These are phyloP conservation scores for Stagonosporopsis rhizophila DNA, from an alignment of 2,329 filamentous ascomycete species.

Conservation along the genomic window DNA sequence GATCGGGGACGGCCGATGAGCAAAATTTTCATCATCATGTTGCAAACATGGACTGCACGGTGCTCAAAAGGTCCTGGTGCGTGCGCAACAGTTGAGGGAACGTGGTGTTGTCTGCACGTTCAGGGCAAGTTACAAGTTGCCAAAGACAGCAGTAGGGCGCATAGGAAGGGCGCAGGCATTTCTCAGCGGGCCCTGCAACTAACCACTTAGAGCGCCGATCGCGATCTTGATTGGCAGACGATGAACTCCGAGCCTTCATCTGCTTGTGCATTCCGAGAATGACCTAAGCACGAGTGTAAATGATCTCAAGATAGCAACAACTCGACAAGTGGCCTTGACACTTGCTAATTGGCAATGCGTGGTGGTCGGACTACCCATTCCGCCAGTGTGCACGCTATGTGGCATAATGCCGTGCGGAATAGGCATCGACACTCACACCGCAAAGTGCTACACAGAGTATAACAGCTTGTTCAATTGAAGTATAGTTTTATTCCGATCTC, in stretches of 20 bases:
- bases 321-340: not conserved
- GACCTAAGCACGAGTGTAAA: conserved; percentile 15
- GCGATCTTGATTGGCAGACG: conserved; percentile 12
- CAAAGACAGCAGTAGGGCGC: conserved; percentile 19
- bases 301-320: not conserved
- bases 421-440: not conserved
- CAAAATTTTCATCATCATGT: conserved; percentile 21
- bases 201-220: conserved; percentile 25
- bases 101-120: conserved; percentile 7
- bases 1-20: conserved; percentile 25
- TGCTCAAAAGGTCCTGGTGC: conserved; percentile 3
- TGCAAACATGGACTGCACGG: conserved; percentile 9
- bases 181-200: conserved; percentile 17
- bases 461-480: not conserved
- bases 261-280: conserved; percentile 23
- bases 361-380: not conserved
- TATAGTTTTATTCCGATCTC: not conserved
- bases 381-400: not conserved
- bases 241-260: conserved; percentile 20
- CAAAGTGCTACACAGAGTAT: not conserved
- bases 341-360: not conserved
- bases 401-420: not conserved
- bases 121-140: conserved; percentile 12
- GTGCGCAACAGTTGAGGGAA: conserved; percentile 10
- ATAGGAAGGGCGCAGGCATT: conserved; percentile 27